Evolutionary conservation across 352 stramenopile species (phyloP), one percentile per base, ranked within the genome.

Genomic region (Globisporangium spinosum): DNA sequence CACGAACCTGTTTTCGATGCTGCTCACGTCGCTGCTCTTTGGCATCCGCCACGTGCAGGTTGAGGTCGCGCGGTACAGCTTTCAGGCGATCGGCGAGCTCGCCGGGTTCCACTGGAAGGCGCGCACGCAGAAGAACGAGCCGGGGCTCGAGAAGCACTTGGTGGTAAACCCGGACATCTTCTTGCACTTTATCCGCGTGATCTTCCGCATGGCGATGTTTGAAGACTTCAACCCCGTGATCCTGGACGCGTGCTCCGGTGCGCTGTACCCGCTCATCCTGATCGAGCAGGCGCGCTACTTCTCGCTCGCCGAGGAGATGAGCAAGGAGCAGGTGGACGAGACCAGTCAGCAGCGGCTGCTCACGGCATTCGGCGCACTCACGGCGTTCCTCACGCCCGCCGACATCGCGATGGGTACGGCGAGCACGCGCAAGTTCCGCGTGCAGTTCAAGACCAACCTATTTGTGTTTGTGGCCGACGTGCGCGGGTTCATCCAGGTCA

Each of bases 391-490:
- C 58, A 76, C 76, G 7, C 77, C 82, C 34, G 79, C 72, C 1
- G 82, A 94, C 53, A 77, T 89, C 34, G 74, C 80, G 9, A 93
- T 81, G 73, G 79, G 78, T 60, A 82, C 76, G 15, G 80, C 72
- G 12, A 84, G 64, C 23, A 91, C 87, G 32, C 82, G 87, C 32
- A 92, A 90, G 70, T 80, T 89, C 71, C 82, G 85, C 13, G 77
- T 77, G 43, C 71, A 82, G 65, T 94, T 95, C 72, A 95, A 95
- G 70, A 85, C 71, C n/a, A 88, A 91, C 34, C 67, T 94, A 54
- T 93, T 91, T 61, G 76, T 80, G 17, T 95, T 95, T 62, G 85
- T 93, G 23, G 84, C 82, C 55, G 84, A 93, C 35, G 87, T 90
- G 56, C 85, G 87, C 17, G 87, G 87, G 9, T 95, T 93, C 64